Evolutionary conservation across 345 rosid species (phyloP).

Genomic region (Populus nigra): DNA sequence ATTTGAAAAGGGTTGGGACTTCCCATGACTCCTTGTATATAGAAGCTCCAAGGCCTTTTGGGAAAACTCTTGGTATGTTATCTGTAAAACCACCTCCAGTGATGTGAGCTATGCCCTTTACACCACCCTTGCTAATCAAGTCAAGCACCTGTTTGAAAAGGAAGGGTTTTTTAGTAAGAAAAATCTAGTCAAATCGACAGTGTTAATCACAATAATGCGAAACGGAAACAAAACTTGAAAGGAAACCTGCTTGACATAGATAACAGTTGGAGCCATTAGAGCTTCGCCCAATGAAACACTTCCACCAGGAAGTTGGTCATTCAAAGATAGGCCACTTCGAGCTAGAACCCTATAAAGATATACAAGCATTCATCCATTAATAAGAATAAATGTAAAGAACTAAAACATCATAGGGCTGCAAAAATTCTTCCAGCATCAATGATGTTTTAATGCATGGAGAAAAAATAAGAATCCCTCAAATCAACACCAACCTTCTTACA

Average conservation of each 20-base stretch:
- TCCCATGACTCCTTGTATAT: slow-evolving; percentile 67
- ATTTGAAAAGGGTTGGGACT: slow-evolving; percentile 66
- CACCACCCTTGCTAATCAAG: slow-evolving; percentile 72
- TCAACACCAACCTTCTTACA: slow-evolving; percentile 57
- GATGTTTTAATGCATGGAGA: neutral
- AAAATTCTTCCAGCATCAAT: neutral
- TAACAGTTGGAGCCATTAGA: slow-evolving; percentile 87
- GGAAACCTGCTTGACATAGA: slow-evolving; percentile 85
- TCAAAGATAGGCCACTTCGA: slow-evolving; percentile 58
- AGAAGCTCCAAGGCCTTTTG: slow-evolving; percentile 72
- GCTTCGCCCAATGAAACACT: slow-evolving; percentile 66
- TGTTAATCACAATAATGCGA: neutral
- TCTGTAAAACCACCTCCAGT: slow-evolving; percentile 97
- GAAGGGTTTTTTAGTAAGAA: neutral
- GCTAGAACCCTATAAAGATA: slow-evolving; percentile 56
- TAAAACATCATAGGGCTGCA: neutral
- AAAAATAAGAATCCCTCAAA: neutral
- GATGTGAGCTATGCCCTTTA: slow-evolving; percentile 83
- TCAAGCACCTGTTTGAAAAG: slow-evolving; percentile 58
- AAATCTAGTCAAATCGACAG: neutral
- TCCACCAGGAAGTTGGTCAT: slow-evolving; percentile 70
- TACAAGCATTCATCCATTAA: neutral
- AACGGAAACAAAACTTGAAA: slow-evolving; percentile 4
- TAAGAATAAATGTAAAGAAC: neutral
- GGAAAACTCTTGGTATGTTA: slow-evolving; percentile 84